Conservation (phyloP, 2,329 filamentous ascomycete genomes). For the Cladosporium sp. region DNA sequence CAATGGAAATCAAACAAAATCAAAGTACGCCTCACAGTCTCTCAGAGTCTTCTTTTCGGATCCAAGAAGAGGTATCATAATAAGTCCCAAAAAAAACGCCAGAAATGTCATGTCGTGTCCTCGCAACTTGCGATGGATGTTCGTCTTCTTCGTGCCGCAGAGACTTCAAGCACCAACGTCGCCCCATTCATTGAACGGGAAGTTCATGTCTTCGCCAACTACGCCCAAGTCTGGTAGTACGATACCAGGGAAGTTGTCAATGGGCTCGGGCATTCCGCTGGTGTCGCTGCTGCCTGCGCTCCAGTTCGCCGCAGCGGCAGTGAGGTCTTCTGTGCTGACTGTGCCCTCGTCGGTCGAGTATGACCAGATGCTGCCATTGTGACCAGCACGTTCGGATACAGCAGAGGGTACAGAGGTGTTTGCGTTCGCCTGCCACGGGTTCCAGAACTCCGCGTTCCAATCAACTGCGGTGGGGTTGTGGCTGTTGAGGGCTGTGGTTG, state of each 20-base stretch:
- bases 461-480: conserved; percentile 22
- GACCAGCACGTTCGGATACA: conserved; percentile 21
- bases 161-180: conserved; percentile 16
- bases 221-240: conserved; percentile 33
- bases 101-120: background rate
- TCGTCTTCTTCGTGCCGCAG: background rate
- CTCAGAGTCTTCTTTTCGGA: background rate
- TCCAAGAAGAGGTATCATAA: conserved; percentile 5
- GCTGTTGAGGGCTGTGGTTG: conserved; percentile 20
- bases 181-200: conserved; percentile 18
- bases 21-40: background rate
- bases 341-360: conserved; percentile 33
- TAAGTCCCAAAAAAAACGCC: background rate
- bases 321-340: conserved; percentile 30
- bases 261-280: background rate
- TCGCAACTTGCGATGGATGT: background rate
- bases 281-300: conserved; percentile 22
- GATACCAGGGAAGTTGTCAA: conserved; percentile 34
- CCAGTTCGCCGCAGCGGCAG: conserved; percentile 26
- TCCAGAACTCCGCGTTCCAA: conserved; percentile 37
- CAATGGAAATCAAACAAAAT: background rate
- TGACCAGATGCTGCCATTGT: conserved; percentile 32
- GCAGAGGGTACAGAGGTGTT: conserved; percentile 25
- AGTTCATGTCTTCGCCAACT: conserved; percentile 24
- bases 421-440: conserved; percentile 33